These are phyloP conservation scores for Aspergillus sparsus DNA, from an alignment of 495 filamentous ascomycete species.

Conservation along the genomic window DNA sequence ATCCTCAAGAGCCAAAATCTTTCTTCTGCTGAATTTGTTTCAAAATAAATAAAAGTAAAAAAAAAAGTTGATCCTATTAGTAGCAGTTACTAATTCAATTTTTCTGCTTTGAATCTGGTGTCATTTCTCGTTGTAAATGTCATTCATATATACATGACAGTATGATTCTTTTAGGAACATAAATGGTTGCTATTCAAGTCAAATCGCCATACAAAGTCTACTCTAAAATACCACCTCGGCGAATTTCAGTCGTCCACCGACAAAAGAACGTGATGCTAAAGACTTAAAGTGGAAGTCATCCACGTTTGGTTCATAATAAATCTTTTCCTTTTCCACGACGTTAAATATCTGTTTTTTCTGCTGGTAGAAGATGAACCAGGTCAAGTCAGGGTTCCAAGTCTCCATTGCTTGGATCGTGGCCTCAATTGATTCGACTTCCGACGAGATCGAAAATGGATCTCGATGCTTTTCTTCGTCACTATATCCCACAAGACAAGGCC, in stretches of 20 bases:
- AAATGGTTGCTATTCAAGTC: neutral
- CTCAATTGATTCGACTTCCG: slow-evolving; percentile 31
- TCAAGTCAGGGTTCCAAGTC: slow-evolving; percentile 48
- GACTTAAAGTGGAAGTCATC: slow-evolving; percentile 11
- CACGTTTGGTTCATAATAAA: slow-evolving; percentile 4
- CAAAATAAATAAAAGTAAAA: slow-evolving; percentile 8
- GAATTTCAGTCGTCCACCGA: slow-evolving; percentile 30
- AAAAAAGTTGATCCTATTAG: neutral
- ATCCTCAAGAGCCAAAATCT: slow-evolving; percentile 3
- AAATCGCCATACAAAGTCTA: neutral
- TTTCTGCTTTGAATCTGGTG: slow-evolving; percentile 2
- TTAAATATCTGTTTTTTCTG: slow-evolving; percentile 16
- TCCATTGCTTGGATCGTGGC: slow-evolving; percentile 44
- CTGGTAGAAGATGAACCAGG: slow-evolving; percentile 46
- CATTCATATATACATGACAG: neutral
- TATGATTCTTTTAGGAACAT: neutral
- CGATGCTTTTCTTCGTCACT: neutral
- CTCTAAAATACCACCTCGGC: slow-evolving; percentile 36
- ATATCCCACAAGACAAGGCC: neutral
- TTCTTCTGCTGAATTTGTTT: slow-evolving; percentile 2
- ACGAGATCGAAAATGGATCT: neutral
- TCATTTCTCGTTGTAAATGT: neutral
- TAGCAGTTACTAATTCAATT: slow-evolving; percentile 7
- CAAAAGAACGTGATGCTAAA: slow-evolving; percentile 24
- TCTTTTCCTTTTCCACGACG: slow-evolving; percentile 5